phyloP scores from a whole-genome alignment of 2,329 filamentous ascomycete species.

The Beauveria caledonica region DNA sequence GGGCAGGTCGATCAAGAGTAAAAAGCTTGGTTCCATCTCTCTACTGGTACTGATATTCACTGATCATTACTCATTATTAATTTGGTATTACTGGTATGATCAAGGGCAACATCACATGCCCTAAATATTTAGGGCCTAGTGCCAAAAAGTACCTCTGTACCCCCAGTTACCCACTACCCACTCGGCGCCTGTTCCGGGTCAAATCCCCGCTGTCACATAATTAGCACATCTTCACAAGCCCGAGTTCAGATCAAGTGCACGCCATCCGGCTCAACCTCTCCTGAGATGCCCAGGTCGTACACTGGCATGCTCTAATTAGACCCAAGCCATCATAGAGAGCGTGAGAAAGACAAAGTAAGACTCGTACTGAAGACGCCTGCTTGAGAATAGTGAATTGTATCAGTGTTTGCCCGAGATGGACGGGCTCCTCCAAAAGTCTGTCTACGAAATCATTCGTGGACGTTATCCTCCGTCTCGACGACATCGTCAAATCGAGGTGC shows the following conservation, averaged over 20 bases:
- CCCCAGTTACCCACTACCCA: too few species aligned
- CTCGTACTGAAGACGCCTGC: not conserved
- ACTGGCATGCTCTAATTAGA: not conserved
- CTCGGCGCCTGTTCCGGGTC: too few species aligned
- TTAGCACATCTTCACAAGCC: not conserved
- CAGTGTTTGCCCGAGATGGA: not conserved
- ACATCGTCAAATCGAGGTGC: not conserved
- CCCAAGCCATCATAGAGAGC: not conserved
- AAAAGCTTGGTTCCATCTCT: too few species aligned
- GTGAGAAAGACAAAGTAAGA: not conserved
- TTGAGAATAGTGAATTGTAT: not conserved
- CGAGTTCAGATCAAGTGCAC: not conserved
- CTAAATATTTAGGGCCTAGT: too few species aligned
- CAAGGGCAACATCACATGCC: too few species aligned
- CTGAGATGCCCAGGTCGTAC: not conserved
- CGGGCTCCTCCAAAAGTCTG: not conserved
- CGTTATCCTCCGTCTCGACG: not conserved
- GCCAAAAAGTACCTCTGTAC: too few species aligned
- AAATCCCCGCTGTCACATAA: not conserved
- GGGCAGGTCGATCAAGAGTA: too few species aligned
- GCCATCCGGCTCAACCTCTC: slow-evolving; percentile 2
- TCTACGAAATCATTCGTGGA: not conserved
- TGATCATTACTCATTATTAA: too few species aligned
- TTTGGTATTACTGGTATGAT: too few species aligned
- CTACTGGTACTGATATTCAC: too few species aligned